Base-by-base conservation (phyloP, 371 early-diverging fungal species). In the Lichtheimia hyalospora region DNA sequence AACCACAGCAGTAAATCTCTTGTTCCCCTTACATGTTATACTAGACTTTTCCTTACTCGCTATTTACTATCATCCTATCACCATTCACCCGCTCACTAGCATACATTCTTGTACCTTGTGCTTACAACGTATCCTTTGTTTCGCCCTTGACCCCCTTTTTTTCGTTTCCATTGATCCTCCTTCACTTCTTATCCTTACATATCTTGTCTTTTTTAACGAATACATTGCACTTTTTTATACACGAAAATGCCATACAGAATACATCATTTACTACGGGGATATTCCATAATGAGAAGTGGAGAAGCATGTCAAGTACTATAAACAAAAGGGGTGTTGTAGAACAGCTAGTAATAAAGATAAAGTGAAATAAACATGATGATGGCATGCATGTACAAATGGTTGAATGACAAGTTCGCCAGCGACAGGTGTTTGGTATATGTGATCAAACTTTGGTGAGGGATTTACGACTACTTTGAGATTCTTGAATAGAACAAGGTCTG, bases 381-480 rank as follows among this genome's bases (percentile, higher is more conserved):
- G 12, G 46, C 46, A 8, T 34, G 34, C 34, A 34, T 34, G 34
- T 34, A 34, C 34, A 34, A 34, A 34, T 34, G 34, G 34, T 8
- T 34, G 34, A 34, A 34, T 34, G 34, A 34, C 34, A 34, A 34
- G 10, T 6, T 34, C 34, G 34, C 34, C 34, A 34, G 34, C 34
- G 34, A 46, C 16, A 46, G n/a, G 46, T 18, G 5, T 58, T 49
- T n/a, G 51, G 14, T 49, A 39, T 18, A 20, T 39, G 21, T 14
- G 53, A 52, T 25, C 49, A 24, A 50, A 41, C 52, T 24, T 64
- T 64, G 23, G 64, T 64, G 24, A 64, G 34, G 6, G 64, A 60
- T 43, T 60, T 64, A 10, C 60, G 60, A 40, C 64, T 64, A 28
- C 60, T 64, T 25, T 64, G 58, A 5, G 64, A 64, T 24, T 55